Conservation (phyloP, 176 grass and related monocot genomes). For the Carex cristatella region DNA sequence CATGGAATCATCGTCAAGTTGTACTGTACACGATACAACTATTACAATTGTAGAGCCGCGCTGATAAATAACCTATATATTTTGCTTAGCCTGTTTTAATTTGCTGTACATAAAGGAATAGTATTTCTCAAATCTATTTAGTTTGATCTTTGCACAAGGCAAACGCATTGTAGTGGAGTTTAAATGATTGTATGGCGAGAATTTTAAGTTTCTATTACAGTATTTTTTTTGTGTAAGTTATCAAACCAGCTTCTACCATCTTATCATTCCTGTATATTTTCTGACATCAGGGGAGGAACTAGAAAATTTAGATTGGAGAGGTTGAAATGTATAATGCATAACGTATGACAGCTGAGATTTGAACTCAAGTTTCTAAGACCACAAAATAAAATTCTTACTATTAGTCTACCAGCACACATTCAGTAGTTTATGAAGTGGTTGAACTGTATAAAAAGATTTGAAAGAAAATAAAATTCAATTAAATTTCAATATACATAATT, state of each 20-base stretch:
- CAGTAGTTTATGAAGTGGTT: too few relatives aligned
- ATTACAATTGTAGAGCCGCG: slow-evolving; percentile 51
- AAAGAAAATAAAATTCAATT: too few relatives aligned
- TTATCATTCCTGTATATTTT: not conserved
- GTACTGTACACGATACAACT: slow-evolving; percentile 45
- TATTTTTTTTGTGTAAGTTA: not conserved
- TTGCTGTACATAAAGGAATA: not conserved
- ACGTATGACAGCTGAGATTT: too few relatives aligned
- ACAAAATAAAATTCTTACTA: too few relatives aligned
- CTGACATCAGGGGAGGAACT: too few relatives aligned
- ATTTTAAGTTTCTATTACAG: not conserved
- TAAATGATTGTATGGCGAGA: not conserved
- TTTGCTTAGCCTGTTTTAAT: not conserved
- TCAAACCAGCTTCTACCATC: not conserved
- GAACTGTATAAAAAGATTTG: too few relatives aligned
- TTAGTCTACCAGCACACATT: too few relatives aligned
- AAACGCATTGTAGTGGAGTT: not conserved
- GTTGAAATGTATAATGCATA: too few relatives aligned
- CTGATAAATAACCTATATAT: slow-evolving; percentile 9
- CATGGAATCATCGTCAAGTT: slow-evolving; percentile 35
- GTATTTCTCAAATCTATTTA: not conserved
- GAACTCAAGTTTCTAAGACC: too few relatives aligned
- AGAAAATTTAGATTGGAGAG: too few relatives aligned
- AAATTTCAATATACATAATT: too few relatives aligned
- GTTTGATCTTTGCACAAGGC: not conserved